phyloP scores from a whole-genome alignment of 1,139 yeast species.

The Suhomyces atakaporum region DNA sequence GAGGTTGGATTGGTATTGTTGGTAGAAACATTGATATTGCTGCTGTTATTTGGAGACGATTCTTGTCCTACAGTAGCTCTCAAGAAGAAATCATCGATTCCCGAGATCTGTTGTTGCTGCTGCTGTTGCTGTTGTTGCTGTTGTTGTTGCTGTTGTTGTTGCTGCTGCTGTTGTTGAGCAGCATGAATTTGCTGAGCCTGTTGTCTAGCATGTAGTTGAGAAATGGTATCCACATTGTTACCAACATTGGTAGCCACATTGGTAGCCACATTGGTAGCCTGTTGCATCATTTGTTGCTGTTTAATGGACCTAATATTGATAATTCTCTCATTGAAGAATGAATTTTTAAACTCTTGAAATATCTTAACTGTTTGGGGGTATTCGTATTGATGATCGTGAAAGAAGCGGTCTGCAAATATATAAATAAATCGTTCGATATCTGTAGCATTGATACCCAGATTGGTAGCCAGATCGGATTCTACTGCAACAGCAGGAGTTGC shows the following conservation, averaged over 20 bases:
- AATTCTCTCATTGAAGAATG: constrained; percentile 53
- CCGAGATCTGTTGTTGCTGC: constrained; percentile 20
- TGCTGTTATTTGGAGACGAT: constrained; percentile 2
- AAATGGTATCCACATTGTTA: constrained; percentile 4
- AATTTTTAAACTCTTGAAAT: constrained; percentile 52
- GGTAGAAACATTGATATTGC: neutral
- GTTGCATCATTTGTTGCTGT: constrained; percentile 19
- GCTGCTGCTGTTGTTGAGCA: constrained; percentile 17
- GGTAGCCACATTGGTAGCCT: too few species aligned
- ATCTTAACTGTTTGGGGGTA: constrained; percentile 52
- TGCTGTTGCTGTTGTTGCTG: constrained; percentile 12
- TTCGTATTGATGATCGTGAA: constrained; percentile 44
- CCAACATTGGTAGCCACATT: too few species aligned
- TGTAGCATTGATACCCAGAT: constrained; percentile 32
- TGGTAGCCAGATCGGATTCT: constrained; percentile 15
- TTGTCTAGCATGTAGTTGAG: constrained; percentile 11
- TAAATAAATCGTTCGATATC: constrained; percentile 53
- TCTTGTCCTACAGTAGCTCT: constrained; percentile 18
- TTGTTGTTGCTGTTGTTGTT: constrained; percentile 10
- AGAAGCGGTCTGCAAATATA: constrained; percentile 51
- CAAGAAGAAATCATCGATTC: constrained; percentile 41
- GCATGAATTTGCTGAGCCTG: constrained; percentile 13
- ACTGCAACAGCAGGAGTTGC: constrained; percentile 3
- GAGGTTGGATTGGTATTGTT: neutral
- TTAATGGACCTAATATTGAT: constrained; percentile 35